A percentile compares a stretch with the other conserved stretches of the same genome.
Evolutionary conservation across 495 filamentous ascomycete species (phyloP).

Genomic region (Trichoderma asperelloides): DNA sequence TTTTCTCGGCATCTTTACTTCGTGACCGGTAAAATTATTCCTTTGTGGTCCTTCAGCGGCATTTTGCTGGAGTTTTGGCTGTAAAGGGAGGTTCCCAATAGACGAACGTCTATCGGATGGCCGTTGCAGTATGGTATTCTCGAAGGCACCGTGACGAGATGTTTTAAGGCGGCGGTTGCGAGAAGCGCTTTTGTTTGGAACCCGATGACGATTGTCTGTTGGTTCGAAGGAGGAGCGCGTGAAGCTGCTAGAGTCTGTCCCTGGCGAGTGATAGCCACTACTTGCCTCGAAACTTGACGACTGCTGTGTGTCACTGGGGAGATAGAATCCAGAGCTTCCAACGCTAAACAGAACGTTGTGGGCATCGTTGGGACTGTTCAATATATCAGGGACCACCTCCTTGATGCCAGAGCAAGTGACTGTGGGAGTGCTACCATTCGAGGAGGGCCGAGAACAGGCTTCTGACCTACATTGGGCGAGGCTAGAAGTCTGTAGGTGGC

Average conservation of each 20-base stretch:
- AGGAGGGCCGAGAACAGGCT: background rate
- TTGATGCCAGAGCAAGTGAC: background rate
- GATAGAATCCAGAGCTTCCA: background rate
- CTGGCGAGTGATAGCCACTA: too few species aligned
- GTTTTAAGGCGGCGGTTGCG: too few species aligned
- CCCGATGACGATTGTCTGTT: too few species aligned
- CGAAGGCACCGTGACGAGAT: too few species aligned
- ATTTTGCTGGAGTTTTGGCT: background rate
- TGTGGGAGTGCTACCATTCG: background rate
- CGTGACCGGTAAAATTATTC: too few species aligned
- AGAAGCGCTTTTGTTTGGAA: too few species aligned
- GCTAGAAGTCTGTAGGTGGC: background rate
- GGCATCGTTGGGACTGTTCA: background rate
- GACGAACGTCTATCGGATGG: background rate
- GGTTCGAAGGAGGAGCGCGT: too few species aligned
- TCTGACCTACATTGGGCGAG: background rate
- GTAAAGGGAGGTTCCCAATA: background rate
- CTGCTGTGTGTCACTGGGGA: too few species aligned
- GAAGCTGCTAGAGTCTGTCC: too few species aligned
- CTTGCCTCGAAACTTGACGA: too few species aligned
- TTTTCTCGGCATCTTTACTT: background rate
- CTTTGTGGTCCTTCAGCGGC: too few species aligned
- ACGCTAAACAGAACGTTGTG: background rate
- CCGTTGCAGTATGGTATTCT: background rate
- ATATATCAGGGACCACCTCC: background rate